Evolutionary conservation across 1,284 basidiomycete genomes (phyloP).

Genomic region (Kwoniella shivajii): DNA sequence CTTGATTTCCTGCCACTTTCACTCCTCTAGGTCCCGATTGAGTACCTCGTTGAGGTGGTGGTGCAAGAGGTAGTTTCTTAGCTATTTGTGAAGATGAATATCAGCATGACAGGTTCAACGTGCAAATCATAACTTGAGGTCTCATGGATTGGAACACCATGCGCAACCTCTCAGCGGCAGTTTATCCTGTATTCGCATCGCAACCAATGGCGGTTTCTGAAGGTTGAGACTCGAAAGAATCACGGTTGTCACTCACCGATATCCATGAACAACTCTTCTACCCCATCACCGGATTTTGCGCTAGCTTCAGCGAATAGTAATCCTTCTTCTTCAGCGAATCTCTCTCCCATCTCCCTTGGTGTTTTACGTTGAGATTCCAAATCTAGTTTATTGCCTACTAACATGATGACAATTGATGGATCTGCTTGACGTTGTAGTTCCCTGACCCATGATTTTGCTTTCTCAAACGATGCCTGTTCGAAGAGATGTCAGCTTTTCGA

Average conservation of each 20-base stretch:
- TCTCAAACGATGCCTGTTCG: conserved; percentile 71
- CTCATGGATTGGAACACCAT: too few relatives aligned
- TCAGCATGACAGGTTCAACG: conserved; percentile 5
- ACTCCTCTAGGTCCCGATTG: conserved; percentile 34
- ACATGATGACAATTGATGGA: conserved; percentile 90
- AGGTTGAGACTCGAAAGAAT: too few relatives aligned
- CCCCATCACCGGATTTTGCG: conserved; percentile 90
- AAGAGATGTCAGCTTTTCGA: too few relatives aligned
- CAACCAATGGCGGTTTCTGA: too few relatives aligned
- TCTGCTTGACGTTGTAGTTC: conserved; percentile 97
- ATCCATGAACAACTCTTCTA: conserved; percentile 81
- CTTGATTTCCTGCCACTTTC: conserved; percentile 34
- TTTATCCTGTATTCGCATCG: too few relatives aligned
- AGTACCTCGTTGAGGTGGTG: conserved; percentile 27
- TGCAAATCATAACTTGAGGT: neutral
- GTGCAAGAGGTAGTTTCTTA: conserved; percentile 46
- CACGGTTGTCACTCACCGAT: conserved; percentile 62
- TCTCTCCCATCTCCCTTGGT: conserved; percentile 80
- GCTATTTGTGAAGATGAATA: conserved; percentile 26
- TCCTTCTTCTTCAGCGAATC: conserved; percentile 92
- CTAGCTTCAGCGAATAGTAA: conserved; percentile 95
- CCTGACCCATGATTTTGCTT: conserved; percentile 94
- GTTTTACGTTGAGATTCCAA: conserved; percentile 72
- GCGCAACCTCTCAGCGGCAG: too few relatives aligned
- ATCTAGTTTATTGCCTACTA: conserved; percentile 95